These are phyloP conservation scores for Fagus crenata DNA, from an alignment of 306 rosid species.

Conservation along the genomic window DNA sequence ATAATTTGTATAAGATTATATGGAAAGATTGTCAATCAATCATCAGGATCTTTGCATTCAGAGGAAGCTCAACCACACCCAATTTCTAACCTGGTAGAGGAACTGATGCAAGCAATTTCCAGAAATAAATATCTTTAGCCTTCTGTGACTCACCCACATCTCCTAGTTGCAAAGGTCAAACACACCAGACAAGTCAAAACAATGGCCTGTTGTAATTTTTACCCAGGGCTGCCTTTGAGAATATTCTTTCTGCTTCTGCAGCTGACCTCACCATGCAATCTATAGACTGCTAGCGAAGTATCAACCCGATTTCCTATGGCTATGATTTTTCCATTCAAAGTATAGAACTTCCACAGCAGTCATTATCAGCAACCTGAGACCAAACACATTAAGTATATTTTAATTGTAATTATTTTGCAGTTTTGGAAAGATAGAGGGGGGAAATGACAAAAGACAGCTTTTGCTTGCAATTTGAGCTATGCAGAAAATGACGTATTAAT, in stretches of 20 bases:
- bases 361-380: not conserved
- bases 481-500: not conserved
- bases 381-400: not conserved
- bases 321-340: conserved; percentile 5
- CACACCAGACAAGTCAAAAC: not conserved
- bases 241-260: conserved; percentile 7
- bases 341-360: not conserved
- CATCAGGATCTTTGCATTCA: not conserved
- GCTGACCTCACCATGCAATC: conserved; percentile 1
- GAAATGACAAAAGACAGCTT: not conserved
- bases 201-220: not conserved
- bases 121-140: not conserved
- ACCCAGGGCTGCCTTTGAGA: not conserved
- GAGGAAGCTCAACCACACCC: not conserved
- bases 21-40: not conserved
- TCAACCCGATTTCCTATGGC: conserved; percentile 2
- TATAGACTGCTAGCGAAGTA: not conserved
- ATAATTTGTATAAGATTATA: too few species aligned
- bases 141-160: not conserved
- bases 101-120: not conserved
- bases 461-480: not conserved
- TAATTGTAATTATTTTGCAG: not conserved
- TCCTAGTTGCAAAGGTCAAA: not conserved
- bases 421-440: not conserved
- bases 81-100: not conserved